A percentile compares a stretch with the other conserved stretches of the same genome.
These are phyloP conservation scores for Psilocybe cubensis DNA, from an alignment of 768 basidiomycete genomes.

Conservation along the genomic window DNA sequence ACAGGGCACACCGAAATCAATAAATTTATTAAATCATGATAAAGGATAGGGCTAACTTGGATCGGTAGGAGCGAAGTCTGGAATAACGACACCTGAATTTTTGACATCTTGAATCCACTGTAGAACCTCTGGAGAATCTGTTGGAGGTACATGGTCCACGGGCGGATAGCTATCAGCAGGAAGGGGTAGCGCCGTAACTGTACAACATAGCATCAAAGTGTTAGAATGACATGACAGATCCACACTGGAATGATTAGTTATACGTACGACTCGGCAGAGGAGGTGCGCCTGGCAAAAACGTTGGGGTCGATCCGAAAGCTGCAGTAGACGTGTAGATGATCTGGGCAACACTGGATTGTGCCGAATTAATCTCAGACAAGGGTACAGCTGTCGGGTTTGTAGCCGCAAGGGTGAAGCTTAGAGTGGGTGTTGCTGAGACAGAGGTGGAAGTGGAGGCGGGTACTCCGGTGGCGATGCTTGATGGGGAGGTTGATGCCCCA, in stretches of 20 bases:
- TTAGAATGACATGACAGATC: slow-evolving; percentile 3
- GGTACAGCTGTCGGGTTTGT: slow-evolving; percentile 68
- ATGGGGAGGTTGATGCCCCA: too few relatives aligned
- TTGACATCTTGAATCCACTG: slow-evolving; percentile 74
- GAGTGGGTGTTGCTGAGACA: background rate
- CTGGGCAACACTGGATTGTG: slow-evolving; percentile 46
- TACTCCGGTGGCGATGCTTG: slow-evolving; percentile 4
- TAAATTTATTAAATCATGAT: background rate
- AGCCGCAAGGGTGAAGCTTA: slow-evolving; percentile 21
- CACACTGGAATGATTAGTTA: too few relatives aligned
- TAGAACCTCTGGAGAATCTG: slow-evolving; percentile 63
- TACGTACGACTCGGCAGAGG: slow-evolving; percentile 54
- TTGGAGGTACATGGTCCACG: slow-evolving; percentile 62
- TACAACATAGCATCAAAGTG: background rate
- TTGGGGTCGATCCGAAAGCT: slow-evolving; percentile 53
- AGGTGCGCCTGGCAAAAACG: slow-evolving; percentile 58
- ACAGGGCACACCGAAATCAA: background rate
- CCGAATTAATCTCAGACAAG: slow-evolving; percentile 49
- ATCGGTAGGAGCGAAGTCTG: slow-evolving; percentile 49
- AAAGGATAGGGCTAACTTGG: slow-evolving; percentile 32
- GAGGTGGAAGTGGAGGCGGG: background rate
- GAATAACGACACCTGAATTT: slow-evolving; percentile 54
- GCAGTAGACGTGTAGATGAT: slow-evolving; percentile 45
- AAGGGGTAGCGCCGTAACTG: slow-evolving; percentile 12
- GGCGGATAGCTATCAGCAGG: slow-evolving; percentile 63